Evolutionary conservation across 2,329 filamentous ascomycete genomes (phyloP).

Genomic region (Cercospora citrullina): DNA sequence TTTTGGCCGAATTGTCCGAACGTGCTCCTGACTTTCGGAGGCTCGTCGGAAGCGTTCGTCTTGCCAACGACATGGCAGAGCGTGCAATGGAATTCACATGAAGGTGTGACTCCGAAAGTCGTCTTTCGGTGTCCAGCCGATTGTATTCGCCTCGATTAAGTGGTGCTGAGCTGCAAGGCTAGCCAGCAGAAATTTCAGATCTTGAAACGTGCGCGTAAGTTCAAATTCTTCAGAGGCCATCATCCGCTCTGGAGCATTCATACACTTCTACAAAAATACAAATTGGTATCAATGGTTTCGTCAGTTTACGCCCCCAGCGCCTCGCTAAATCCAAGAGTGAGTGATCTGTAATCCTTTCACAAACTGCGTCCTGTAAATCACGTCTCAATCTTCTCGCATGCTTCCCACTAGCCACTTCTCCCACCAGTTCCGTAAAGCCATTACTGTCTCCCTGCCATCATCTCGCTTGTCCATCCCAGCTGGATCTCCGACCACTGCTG

Average conservation of each 20-base stretch:
- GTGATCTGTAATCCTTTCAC: background rate
- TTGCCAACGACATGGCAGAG: background rate
- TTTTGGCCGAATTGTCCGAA: background rate
- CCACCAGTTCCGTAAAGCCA: conserved; percentile 62
- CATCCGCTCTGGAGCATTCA: background rate
- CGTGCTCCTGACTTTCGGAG: background rate
- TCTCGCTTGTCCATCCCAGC: conserved; percentile 59
- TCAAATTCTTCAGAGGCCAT: background rate
- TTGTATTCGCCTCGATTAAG: background rate
- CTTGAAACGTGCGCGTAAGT: background rate
- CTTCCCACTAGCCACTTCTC: conserved; percentile 54
- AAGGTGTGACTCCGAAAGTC: background rate
- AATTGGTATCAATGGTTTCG: conserved; percentile 5
- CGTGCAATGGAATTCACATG: background rate
- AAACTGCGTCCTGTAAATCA: background rate
- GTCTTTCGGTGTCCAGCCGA: too few species aligned
- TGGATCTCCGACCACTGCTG: conserved; percentile 59
- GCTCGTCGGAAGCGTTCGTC: background rate
- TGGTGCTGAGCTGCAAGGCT: background rate
- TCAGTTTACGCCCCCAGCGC: conserved; percentile 4
- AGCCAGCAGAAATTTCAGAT: background rate
- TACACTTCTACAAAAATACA: conserved; percentile 8
- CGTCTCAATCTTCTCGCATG: conserved; percentile 29
- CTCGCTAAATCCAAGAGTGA: conserved; percentile 7
- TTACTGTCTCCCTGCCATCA: conserved; percentile 60